phyloP scores from a whole-genome alignment of 2,329 filamentous ascomycete species.

The Chaetomium globosum region DNA sequence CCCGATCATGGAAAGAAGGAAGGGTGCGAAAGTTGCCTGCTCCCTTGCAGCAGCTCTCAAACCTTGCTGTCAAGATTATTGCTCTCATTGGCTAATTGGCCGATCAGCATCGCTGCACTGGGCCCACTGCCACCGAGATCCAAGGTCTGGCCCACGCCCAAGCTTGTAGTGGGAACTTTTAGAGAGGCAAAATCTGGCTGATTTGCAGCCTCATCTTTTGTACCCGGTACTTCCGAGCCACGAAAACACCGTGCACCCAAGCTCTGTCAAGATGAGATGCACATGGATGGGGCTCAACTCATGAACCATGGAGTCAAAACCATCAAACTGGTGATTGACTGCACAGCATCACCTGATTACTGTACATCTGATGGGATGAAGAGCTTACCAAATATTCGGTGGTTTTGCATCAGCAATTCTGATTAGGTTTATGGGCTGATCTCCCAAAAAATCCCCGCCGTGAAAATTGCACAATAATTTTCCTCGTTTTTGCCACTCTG shows the following conservation, averaged over 20 bases:
- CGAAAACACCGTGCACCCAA: not conserved
- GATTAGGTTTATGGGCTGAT: not conserved
- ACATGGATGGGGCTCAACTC: not conserved
- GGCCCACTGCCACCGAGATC: slow-evolving; percentile 16
- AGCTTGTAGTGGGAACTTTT: slow-evolving; percentile 18
- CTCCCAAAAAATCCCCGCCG: too few relatives aligned
- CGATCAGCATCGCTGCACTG: slow-evolving; percentile 4
- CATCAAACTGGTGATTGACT: not conserved
- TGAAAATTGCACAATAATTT: not conserved
- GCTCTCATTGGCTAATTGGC: slow-evolving; percentile 16
- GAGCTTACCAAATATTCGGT: not conserved
- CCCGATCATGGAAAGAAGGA: not conserved
- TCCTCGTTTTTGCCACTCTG: slow-evolving; percentile 14
- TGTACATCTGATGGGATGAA: not conserved
- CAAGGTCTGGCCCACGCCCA: slow-evolving; percentile 9
- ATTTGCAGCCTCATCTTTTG: not conserved
- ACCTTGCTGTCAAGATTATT: not conserved
- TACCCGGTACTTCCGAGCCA: slow-evolving; percentile 16
- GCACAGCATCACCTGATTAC: not conserved
- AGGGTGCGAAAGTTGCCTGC: slow-evolving; percentile 7
- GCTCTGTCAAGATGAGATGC: not conserved
- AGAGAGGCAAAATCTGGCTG: not conserved
- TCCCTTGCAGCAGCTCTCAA: slow-evolving; percentile 7
- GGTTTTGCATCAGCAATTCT: not conserved
- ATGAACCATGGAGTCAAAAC: not conserved